Percentiles rank a stretch among this genome's conserved stretches.
These are phyloP conservation scores for Cucumis hystrix DNA, from an alignment of 306 rosid genomes.

Conservation along the genomic window DNA sequence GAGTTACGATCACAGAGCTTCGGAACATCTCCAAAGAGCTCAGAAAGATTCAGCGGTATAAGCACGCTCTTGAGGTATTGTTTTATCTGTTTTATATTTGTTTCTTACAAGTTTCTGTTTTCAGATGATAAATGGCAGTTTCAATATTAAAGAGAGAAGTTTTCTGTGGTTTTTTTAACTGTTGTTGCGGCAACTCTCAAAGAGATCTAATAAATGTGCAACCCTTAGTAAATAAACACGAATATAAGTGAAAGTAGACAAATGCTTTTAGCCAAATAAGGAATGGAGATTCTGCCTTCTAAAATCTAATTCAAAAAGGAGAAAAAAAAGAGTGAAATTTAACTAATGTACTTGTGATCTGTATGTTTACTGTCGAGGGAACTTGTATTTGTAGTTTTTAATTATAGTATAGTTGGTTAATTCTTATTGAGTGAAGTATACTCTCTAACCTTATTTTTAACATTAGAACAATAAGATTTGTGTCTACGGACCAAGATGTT, in stretches of 20 bases:
- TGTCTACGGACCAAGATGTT: background rate
- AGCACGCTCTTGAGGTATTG: constrained; percentile 89
- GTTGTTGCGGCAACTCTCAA: background rate
- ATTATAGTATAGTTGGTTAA: background rate
- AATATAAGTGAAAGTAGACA: background rate
- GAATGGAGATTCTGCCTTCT: background rate
- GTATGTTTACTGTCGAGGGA: background rate
- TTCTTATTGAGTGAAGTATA: background rate
- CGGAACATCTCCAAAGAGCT: constrained; percentile 74
- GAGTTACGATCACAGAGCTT: constrained; percentile 39
- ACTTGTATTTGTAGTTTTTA: background rate
- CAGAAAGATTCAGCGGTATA: constrained; percentile 59
- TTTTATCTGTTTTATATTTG: background rate
- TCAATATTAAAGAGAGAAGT: background rate
- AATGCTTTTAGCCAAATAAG: background rate
- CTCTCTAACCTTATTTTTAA: background rate
- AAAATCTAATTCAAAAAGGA: background rate
- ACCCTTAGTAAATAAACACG: background rate
- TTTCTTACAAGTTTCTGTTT: background rate
- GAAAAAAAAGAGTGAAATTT: background rate
- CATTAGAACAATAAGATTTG: background rate
- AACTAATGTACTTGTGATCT: constrained; percentile 1
- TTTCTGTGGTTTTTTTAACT: background rate
- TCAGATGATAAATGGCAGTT: background rate
- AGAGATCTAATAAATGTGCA: background rate